Conservation (phyloP, 2,329 filamentous ascomycete species). For the Ophiocordyceps unilateralis region DNA sequence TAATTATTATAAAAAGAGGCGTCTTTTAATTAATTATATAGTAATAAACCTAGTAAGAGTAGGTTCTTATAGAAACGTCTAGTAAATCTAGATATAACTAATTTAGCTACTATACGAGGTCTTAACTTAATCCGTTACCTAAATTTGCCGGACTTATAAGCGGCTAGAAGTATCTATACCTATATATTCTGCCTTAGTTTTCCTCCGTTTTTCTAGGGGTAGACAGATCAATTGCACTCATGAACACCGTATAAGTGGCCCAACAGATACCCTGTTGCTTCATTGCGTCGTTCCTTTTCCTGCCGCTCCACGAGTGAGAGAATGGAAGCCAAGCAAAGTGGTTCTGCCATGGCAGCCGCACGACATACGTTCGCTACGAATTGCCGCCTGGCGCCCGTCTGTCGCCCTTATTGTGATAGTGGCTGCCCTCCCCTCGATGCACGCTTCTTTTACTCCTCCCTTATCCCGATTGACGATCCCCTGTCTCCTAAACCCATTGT, state of each 20-base stretch:
- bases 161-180: too few species aligned
- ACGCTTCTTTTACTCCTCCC: conserved; percentile 75
- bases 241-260: not conserved
- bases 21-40: too few species aligned
- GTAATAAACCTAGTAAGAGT: too few species aligned
- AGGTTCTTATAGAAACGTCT: too few species aligned
- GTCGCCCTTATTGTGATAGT: conserved; percentile 20
- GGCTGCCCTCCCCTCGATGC: conserved; percentile 43
- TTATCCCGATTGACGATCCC: conserved; percentile 73
- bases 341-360: conserved; percentile 1
- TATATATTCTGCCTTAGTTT: too few species aligned
- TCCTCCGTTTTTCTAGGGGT: too few species aligned
- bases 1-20: too few species aligned
- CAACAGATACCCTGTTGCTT: not conserved
- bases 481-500: conserved; percentile 47
- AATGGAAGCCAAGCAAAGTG: not conserved
- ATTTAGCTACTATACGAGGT: too few species aligned
- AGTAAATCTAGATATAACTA: too few species aligned
- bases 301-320: not conserved
- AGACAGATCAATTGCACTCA: not conserved
- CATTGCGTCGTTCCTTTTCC: not conserved
- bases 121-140: too few species aligned
- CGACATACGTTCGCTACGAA: conserved; percentile 41
- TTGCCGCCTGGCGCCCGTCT: conserved; percentile 36
- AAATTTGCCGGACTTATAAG: too few species aligned